A percentile compares a stretch with the other conserved stretches of the same genome.
Conservation (phyloP, 1,284 basidiomycete species). For the Fistulinella cinereoalba region DNA sequence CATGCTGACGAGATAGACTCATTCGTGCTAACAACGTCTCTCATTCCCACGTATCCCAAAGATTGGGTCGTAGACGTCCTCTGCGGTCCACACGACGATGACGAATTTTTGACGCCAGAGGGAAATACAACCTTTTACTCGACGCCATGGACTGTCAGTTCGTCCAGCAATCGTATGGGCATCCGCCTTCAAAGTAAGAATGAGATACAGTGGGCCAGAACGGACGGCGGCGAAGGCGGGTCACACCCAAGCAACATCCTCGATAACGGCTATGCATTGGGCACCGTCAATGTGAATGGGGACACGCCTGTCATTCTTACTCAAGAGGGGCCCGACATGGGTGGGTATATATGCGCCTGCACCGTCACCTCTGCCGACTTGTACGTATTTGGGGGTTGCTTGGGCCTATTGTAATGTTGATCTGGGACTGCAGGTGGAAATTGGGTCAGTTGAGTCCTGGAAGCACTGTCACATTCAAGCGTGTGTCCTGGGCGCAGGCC, state of each 20-base stretch:
- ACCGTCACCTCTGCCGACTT: conserved; percentile 50
- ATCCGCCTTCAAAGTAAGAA: conserved; percentile 43
- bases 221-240: conserved; percentile 66
- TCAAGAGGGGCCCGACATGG: conserved; percentile 65
- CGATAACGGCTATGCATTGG: conserved; percentile 64
- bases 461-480: conserved; percentile 47
- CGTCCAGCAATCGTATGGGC: conserved; percentile 61
- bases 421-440: conserved; percentile 50
- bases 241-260: conserved; percentile 72
- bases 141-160: conserved; percentile 50
- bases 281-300: conserved; percentile 65
- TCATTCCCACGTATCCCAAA: conserved; percentile 46
- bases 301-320: conserved; percentile 70
- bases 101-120: conserved; percentile 49
- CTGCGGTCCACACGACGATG: conserved; percentile 63
- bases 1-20: conserved; percentile 16
- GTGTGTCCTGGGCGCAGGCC: conserved; percentile 44
- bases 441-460: conserved; percentile 60
- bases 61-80: conserved; percentile 57
- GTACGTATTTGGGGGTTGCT: conserved; percentile 36
- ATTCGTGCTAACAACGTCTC: conserved; percentile 13
- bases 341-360: conserved; percentile 58
- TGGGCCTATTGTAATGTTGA: conserved; percentile 4
- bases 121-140: conserved; percentile 50
- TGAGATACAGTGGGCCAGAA: conserved; percentile 57